These are phyloP conservation scores for Grosmannia huntii DNA, from an alignment of 2,329 filamentous ascomycete species.

Conservation along the genomic window DNA sequence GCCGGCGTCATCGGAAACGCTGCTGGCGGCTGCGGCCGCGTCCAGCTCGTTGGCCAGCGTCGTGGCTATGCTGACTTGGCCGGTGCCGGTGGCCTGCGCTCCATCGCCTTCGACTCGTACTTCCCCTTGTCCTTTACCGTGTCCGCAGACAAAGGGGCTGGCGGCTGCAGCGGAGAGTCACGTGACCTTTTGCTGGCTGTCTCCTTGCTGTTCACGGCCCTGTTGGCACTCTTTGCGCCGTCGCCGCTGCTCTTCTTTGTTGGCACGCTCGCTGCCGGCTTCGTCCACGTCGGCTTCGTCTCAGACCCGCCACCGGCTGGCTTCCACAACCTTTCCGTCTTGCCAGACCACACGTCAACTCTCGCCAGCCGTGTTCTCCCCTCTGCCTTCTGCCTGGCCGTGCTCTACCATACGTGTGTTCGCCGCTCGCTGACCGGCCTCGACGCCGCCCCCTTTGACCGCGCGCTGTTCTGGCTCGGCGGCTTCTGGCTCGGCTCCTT, in stretches of 20 bases:
- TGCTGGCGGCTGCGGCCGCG: constrained; percentile 60
- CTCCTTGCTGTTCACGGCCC: constrained; percentile 63
- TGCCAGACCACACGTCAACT: constrained; percentile 50
- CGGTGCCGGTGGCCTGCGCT: constrained; percentile 29
- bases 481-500: constrained; percentile 86
- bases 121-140: constrained; percentile 67
- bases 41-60: constrained; percentile 50
- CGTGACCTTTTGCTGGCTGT: constrained; percentile 80
- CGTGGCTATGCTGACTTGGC: constrained; percentile 56
- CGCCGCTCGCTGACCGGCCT: constrained; percentile 51
- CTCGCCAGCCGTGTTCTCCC: constrained; percentile 75
- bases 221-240: constrained; percentile 71
- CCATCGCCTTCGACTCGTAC: constrained; percentile 63
- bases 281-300: constrained; percentile 84
- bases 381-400: constrained; percentile 74
- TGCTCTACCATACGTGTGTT: constrained; percentile 74
- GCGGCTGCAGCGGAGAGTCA: constrained; percentile 62
- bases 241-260: constrained; percentile 76
- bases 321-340: constrained; percentile 40
- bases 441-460: constrained; percentile 75
- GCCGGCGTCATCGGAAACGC: constrained; percentile 54
- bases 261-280: constrained; percentile 66
- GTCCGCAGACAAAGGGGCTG: constrained; percentile 49
- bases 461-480: constrained; percentile 80
- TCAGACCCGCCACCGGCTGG: constrained; percentile 68